Base-by-base conservation (phyloP, 1,139 yeast genomes). In the Pichia sp. region DNA sequence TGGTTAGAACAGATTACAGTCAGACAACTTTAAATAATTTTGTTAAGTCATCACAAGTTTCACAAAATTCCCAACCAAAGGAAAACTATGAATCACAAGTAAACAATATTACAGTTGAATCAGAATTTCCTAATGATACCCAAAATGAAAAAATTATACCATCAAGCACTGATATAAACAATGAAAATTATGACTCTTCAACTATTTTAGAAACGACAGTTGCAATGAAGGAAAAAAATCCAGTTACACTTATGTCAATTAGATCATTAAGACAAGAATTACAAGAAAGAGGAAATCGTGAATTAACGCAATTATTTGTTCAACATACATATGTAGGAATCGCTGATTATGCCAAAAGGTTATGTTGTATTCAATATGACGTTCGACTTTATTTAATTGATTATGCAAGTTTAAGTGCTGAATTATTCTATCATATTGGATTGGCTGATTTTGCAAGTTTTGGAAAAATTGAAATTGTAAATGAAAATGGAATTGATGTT, bases 321-420 rank as follows among this genome's bases (percentile, higher is more conserved):
- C 77, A 83, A 45, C 76, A 84, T 40, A 76, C 81, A 0, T 87
- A 74, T 56, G 80, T 91, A 9, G 98, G 99, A 0, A 65, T 91
- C 5, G 91, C 86, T 1, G 97, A 89, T 58, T 74, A 73, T 21
- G 57, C 61, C 5, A 72, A 77, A 49, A 66, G 97, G 30, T 63
- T 91, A 15, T 80, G 84, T 14, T 84, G 96, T 20, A 69, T 91
- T 40, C 99, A 93, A 56, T 75, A 79, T 55, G 95, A 83, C 49
- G 82, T 89, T 10, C 77, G 78, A 45, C 66, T 91, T 26, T 83
- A 74, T 56, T 62, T 91, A 18, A 78, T 93, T 31, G 96, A 91
- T 59, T 91, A 88, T 59, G 87, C 83, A 0, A 70, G 84, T 0
- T 59, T 87, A 1, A 66, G 81, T 25, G 63, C 65, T 47, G 89